These are phyloP conservation scores for Jamesozyma spencerorum DNA, from an alignment of 805 yeast species.

Conservation along the genomic window DNA sequence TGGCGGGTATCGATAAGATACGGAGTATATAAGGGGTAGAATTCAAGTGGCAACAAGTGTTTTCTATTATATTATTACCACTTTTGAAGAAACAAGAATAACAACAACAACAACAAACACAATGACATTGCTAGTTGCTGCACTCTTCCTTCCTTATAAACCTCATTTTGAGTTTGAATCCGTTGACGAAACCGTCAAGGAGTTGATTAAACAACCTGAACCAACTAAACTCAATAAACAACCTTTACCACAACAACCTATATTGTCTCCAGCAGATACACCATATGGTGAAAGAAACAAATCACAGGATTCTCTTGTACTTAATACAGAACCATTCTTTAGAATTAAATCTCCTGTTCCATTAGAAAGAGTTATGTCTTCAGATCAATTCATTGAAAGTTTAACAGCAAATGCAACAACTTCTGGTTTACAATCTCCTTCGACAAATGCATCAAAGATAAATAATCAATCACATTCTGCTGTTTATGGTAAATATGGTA, in stretches of 20 bases:
- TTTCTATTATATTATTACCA: too few species aligned
- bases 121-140: constrained; percentile 64
- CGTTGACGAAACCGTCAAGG: constrained; percentile 2
- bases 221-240: too few species aligned
- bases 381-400: constrained; percentile 26
- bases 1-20: too few species aligned
- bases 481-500: too few species aligned
- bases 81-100: too few species aligned
- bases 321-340: constrained; percentile 3
- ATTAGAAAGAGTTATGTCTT: constrained; percentile 15
- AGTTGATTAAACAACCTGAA: too few species aligned
- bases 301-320: constrained; percentile 7
- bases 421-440: neutral
- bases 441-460: constrained; percentile 2
- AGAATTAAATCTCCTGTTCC: constrained; percentile 6
- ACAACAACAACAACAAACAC: too few species aligned
- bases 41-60: too few species aligned
- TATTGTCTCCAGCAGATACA: constrained; percentile 1
- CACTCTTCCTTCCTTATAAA: constrained; percentile 65
- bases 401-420: constrained; percentile 30
- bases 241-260: too few species aligned
- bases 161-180: constrained; percentile 42
- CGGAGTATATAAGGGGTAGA: too few species aligned
- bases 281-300: constrained; percentile 1
- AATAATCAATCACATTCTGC: constrained; percentile 24